Conservation (phyloP, 2,329 filamentous ascomycete genomes). For the Neonectria coccinea region DNA sequence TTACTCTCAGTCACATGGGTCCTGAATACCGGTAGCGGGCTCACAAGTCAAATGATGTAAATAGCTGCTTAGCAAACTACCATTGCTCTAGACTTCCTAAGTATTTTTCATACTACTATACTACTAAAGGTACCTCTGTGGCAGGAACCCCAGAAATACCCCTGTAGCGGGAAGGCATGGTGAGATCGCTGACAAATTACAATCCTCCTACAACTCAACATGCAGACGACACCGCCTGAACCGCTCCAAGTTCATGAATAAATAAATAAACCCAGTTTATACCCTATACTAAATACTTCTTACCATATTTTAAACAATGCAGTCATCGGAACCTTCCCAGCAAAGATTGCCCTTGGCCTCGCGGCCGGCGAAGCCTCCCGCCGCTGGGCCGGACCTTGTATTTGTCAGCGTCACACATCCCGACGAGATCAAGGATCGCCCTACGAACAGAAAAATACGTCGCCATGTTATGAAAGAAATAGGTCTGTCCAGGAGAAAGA, state of each 20-base stretch:
- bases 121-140: too few relatives aligned
- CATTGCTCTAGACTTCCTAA: not conserved
- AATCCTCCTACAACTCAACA: not conserved
- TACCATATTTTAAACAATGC: not conserved
- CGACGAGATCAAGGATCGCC: slow-evolving; percentile 16
- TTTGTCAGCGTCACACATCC: slow-evolving; percentile 27
- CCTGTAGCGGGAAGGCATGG: not conserved
- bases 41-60: not conserved
- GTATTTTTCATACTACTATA: too few relatives aligned
- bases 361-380: not conserved
- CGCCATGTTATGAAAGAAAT: slow-evolving; percentile 30
- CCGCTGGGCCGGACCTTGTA: not conserved
- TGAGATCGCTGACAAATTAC: not conserved
- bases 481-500: slow-evolving; percentile 8
- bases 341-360: not conserved
- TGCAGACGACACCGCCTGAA: not conserved
- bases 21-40: not conserved
- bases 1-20: not conserved
- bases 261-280: too few relatives aligned
- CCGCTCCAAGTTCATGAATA: too few relatives aligned
- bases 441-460: slow-evolving; percentile 19
- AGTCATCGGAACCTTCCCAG: not conserved
- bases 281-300: too few relatives aligned
- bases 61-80: not conserved
- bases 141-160: not conserved